Evolutionary conservation across 495 filamentous ascomycete genomes (phyloP), one percentile per base, ranked within the genome.

Genomic region (Penicillium psychrofluorescens): DNA sequence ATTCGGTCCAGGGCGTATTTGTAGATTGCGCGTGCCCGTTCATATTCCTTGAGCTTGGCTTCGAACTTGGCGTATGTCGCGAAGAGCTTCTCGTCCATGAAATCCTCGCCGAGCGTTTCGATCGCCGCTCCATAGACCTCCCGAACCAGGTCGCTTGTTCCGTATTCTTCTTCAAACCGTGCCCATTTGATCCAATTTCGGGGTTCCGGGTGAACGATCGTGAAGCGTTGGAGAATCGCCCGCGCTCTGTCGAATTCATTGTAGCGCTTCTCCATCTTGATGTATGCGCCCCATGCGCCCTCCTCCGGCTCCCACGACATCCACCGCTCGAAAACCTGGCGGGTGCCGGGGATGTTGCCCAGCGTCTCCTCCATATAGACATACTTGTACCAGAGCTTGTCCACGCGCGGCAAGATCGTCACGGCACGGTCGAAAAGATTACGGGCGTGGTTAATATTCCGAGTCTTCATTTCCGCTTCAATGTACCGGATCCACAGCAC

Each of bases 141-240:
- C 34, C 92, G 78, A 6, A 98, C 92, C 54, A 90, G 57, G 56
- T 95, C 92, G 55, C 80, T 86, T 0, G 89, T 94, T 5, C 92
- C 92, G 53, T 79, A 85, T 55, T 98, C 94, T 64, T 96, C 92
- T 60, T 98, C 92, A 54, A 96, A 98, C 35, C 88, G 81, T 49
- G 92, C 83, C 92, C 92, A 98, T 63, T 96, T 97, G 61, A 97
- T 89, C 94, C 94, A 98, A 51, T 96, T 97, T 62, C 83, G 77
- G 30, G 92, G 87, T 56, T 98, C 91, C 8, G 94, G 90, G 57
- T 96, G 94, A 4, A 98, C 91, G 34, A 89, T 75, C 4, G 89
- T 95, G 54, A 95, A 95, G 11, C 89, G 79, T 54, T 90, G 80
- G 63, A 94, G 96, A 41, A 97, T 90, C 40, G 76, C 77, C 28